These are phyloP conservation scores for Monosporascus cannonballus DNA, from an alignment of 2,329 filamentous ascomycete genomes.

Conservation along the genomic window DNA sequence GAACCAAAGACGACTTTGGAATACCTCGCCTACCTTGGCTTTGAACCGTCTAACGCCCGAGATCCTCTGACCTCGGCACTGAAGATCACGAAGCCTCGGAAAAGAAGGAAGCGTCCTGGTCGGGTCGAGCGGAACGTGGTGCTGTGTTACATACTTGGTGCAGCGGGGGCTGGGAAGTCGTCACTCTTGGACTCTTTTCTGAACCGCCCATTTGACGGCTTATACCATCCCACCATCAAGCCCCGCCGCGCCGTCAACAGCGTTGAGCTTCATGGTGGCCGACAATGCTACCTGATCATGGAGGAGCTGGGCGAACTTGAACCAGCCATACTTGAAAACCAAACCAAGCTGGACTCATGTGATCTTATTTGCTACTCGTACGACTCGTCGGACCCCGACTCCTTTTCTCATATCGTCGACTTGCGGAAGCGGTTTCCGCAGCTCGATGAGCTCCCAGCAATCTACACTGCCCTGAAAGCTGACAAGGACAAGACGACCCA, in stretches of 20 bases:
- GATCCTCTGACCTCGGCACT: constrained; percentile 76
- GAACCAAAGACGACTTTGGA: constrained; percentile 92
- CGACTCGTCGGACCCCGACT: constrained; percentile 94
- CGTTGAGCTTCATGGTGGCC: constrained; percentile 90
- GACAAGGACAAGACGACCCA: constrained; percentile 97
- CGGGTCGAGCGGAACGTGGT: constrained; percentile 92
- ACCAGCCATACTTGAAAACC: constrained; percentile 88
- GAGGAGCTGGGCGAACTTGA: constrained; percentile 96
- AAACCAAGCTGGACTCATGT: constrained; percentile 81
- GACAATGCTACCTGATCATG: constrained; percentile 93
- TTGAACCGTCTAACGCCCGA: constrained; percentile 73
- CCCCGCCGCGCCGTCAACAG: constrained; percentile 91
- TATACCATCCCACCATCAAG: constrained; percentile 92
- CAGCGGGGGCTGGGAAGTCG: constrained; percentile 82
- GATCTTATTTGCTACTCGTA: constrained; percentile 94
- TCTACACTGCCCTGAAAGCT: constrained; percentile 91
- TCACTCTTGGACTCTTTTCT: constrained; percentile 87
- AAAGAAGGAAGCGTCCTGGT: constrained; percentile 73
- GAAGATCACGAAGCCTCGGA: constrained; percentile 88
- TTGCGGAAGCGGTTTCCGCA: constrained; percentile 74
- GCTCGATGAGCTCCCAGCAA: constrained; percentile 80
- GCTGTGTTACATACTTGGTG: constrained; percentile 85
- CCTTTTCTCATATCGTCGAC: constrained; percentile 84
- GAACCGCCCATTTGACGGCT: constrained; percentile 74
- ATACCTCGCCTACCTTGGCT: constrained; percentile 93